Evolutionary conservation across 345 rosid genomes (phyloP).

Genomic region (Populus tremula): DNA sequence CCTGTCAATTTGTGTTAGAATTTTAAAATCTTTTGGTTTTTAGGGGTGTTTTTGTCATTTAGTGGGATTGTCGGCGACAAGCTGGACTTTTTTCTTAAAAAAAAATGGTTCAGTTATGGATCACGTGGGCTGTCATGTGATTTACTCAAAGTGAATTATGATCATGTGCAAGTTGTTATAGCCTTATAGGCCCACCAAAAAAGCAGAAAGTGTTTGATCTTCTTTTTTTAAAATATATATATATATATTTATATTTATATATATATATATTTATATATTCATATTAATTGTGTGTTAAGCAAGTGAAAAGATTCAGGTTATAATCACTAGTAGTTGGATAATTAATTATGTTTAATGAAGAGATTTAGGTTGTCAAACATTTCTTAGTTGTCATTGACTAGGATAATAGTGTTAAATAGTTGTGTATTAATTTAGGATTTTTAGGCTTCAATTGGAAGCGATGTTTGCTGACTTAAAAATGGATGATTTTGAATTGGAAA

Average conservation of each 20-base stretch:
- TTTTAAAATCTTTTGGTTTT: not conserved
- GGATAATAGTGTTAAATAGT: not conserved
- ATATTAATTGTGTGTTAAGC: not conserved
- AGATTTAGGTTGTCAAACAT: not conserved
- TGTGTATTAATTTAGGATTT: not conserved
- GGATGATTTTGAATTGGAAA: not conserved
- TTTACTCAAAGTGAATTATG: constrained; percentile 6
- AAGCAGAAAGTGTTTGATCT: not conserved
- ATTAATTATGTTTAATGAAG: not conserved
- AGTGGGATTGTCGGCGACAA: constrained; percentile 28
- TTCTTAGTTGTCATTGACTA: not conserved
- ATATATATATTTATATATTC: too few relatives aligned
- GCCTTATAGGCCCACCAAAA: not conserved
- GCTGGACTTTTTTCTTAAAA: constrained; percentile 5
- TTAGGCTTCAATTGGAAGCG: not conserved
- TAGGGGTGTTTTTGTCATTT: constrained; percentile 11
- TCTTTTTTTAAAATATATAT: too few relatives aligned
- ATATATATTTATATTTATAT: too few relatives aligned
- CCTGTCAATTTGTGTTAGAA: not conserved
- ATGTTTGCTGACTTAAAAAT: not conserved
- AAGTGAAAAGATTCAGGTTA: not conserved
- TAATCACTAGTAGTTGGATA: not conserved
- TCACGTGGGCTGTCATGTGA: constrained; percentile 47
- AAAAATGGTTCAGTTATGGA: constrained; percentile 13
- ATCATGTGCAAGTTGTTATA: not conserved